Base-by-base conservation (phyloP, 2,329 filamentous ascomycete genomes). In the Aschersonia sp. region DNA sequence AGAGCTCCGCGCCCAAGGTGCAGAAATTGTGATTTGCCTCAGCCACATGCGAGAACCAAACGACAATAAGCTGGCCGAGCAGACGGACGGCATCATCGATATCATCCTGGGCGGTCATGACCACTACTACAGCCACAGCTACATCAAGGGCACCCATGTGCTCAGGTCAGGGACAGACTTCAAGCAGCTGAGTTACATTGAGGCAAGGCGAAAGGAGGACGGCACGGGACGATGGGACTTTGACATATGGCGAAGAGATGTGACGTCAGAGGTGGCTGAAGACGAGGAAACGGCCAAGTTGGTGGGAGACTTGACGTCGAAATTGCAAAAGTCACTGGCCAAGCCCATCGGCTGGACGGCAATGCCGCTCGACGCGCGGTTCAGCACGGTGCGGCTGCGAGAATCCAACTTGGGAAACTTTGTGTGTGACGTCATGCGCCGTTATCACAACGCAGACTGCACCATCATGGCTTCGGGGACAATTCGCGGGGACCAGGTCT, bases 381-480 rank as follows among this genome's bases (percentile, higher is more conserved):
- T 95, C 63, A 84, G 79, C 12, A 94, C 87, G 0, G 86, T 94
- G 0, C 74, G 88, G 9, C 69, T 78, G 22, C 72, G 69, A 43
- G 88, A 95, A 63, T 87, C 83, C 47, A 96, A 95, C 58, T 68
- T 94, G 11, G 87, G 85, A 1, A 95, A 95, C 63, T 94, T 94
- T 61, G 83, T 94, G 4, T 92, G 85, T 63, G 88, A 96, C 60
- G 74, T 96, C 30, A 94, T 95, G 87, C 77, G 87, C 6, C 79
- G 79, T 51, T 83, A 94, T 59, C 87, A 95, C 60, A 67, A 72
- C 5, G 81, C 85, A 0, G 89, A 95, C 56, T 94, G 87, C 59
- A 78, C 80, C 32, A 72, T 94, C 52, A 92, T 94, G 81, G 87
- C 85, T 0, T 76, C 84, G 0, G 88, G 88, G 0, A 94, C 88